A percentile compares a stretch with the other conserved stretches of the same genome.
These are phyloP conservation scores for Excoecaria cochinchinensis DNA, from an alignment of 345 rosid genomes.

Conservation along the genomic window DNA sequence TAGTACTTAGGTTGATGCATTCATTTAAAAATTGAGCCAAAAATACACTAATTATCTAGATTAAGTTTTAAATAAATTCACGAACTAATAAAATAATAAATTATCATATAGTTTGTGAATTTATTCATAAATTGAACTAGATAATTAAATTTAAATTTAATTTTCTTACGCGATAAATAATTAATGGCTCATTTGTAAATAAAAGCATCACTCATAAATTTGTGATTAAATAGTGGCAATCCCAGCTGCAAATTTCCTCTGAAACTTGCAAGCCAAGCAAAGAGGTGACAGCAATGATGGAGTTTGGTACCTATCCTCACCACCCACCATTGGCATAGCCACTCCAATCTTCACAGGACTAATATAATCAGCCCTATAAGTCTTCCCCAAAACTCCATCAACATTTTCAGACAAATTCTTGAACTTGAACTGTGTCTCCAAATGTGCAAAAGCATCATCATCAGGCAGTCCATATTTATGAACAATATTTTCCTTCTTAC, in stretches of 20 bases:
- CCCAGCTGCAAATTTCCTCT: constrained; percentile 29
- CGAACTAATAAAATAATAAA: too few species aligned
- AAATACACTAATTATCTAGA: too few species aligned
- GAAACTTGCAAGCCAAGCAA: constrained; percentile 65
- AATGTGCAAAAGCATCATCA: constrained; percentile 65
- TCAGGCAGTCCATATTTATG: constrained; percentile 70
- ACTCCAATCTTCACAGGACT: constrained; percentile 74
- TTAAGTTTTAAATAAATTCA: too few species aligned
- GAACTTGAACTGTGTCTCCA: constrained; percentile 78
- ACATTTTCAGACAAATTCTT: constrained; percentile 49
- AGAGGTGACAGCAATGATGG: constrained; percentile 64
- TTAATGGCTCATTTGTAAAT: too few species aligned
- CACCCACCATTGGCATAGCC: constrained; percentile 81
- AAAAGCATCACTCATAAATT: too few species aligned
- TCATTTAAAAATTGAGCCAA: not conserved
- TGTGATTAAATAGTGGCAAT: constrained; percentile 28
- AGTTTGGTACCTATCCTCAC: constrained; percentile 75
- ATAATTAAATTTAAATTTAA: too few species aligned
- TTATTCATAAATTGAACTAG: too few species aligned
- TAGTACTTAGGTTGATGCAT: not conserved
- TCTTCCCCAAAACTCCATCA: constrained; percentile 81
- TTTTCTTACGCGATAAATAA: too few species aligned
- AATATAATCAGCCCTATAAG: constrained; percentile 58
- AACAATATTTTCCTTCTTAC: constrained; percentile 55
- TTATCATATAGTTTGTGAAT: too few species aligned